These are phyloP conservation scores for Plasmodium inui DNA, from an alignment of 169 alveolate genomes.

Conservation along the genomic window DNA sequence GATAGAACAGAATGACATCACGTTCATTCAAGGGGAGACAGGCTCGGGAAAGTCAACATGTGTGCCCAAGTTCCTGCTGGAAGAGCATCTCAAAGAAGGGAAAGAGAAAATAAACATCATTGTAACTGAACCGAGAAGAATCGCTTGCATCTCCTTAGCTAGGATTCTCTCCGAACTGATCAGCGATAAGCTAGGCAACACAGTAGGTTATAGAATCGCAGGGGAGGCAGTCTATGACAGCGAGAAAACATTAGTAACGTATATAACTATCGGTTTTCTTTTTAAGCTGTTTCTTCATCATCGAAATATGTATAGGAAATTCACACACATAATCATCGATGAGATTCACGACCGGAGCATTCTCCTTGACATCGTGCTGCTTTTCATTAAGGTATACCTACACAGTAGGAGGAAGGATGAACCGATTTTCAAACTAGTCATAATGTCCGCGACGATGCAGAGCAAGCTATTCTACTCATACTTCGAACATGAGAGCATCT, in stretches of 20 bases:
- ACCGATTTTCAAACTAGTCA: conserved; percentile 82
- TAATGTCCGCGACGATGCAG: conserved; percentile 93
- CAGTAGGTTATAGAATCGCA: conserved; percentile 91
- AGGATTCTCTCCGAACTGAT: conserved; percentile 85
- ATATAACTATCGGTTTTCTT: conserved; percentile 92
- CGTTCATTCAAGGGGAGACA: conserved; percentile 94
- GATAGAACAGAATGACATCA: conserved; percentile 87
- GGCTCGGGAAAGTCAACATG: conserved; percentile 91
- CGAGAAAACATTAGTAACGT: conserved; percentile 86
- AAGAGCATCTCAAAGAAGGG: conserved; percentile 4
- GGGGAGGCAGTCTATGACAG: conserved; percentile 79
- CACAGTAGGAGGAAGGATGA: conserved; percentile 35
- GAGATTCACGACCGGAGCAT: conserved; percentile 94
- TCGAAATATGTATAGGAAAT: conserved; percentile 78
- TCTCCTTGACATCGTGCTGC: conserved; percentile 85
- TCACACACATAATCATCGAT: conserved; percentile 89
- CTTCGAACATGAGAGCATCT: conserved; percentile 74
- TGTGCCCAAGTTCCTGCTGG: conserved; percentile 75
- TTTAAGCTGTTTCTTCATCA: conserved; percentile 89
- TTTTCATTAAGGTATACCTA: conserved; percentile 33
- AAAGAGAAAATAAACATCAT: conserved; percentile 78
- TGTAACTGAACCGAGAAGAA: conserved; percentile 89
- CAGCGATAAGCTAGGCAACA: conserved; percentile 84
- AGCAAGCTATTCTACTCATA: conserved; percentile 85
- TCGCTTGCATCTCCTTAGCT: conserved; percentile 90